Conservation (phyloP, 495 filamentous ascomycete genomes). For the Lindgomyces ingoldianus region DNA sequence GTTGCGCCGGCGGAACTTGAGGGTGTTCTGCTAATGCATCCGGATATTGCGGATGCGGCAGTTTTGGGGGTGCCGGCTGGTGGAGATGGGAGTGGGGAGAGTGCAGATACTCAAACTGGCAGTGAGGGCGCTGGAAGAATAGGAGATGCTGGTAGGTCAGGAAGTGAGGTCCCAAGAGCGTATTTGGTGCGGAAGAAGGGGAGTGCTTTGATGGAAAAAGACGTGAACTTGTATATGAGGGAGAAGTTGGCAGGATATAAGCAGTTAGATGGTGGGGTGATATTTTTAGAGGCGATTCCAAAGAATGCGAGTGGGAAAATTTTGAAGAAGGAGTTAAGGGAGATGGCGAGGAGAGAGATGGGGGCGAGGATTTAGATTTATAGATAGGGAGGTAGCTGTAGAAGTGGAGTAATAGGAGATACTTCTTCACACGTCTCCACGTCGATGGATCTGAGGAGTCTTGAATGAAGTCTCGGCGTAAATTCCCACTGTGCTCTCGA, state of each 20-base stretch:
- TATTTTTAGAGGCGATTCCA: constrained; percentile 21
- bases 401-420: too few relatives aligned
- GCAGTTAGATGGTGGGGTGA: constrained; percentile 20
- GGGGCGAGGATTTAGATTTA: neutral
- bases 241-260: constrained; percentile 24
- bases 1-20: constrained; percentile 34
- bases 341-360: constrained; percentile 22
- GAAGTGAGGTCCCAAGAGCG: constrained; percentile 38
- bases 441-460: too few relatives aligned
- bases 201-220: constrained; percentile 17
- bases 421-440: too few relatives aligned
- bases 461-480: too few relatives aligned
- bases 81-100: neutral
- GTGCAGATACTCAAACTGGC: too few relatives aligned
- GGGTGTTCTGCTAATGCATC: constrained; percentile 22
- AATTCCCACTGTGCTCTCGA: too few relatives aligned
- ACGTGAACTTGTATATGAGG: constrained; percentile 23
- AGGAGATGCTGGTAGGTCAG: constrained; percentile 3
- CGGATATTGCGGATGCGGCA: constrained; percentile 28
- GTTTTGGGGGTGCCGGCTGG: constrained; percentile 29
- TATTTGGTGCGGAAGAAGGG: constrained; percentile 36
- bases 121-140: too few relatives aligned
- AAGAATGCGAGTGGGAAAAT: constrained; percentile 35
- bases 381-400: too few relatives aligned
- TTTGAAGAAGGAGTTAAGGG: constrained; percentile 27